These are phyloP conservation scores for Starmerella apis DNA, from an alignment of 805 yeast species.

Conservation along the genomic window DNA sequence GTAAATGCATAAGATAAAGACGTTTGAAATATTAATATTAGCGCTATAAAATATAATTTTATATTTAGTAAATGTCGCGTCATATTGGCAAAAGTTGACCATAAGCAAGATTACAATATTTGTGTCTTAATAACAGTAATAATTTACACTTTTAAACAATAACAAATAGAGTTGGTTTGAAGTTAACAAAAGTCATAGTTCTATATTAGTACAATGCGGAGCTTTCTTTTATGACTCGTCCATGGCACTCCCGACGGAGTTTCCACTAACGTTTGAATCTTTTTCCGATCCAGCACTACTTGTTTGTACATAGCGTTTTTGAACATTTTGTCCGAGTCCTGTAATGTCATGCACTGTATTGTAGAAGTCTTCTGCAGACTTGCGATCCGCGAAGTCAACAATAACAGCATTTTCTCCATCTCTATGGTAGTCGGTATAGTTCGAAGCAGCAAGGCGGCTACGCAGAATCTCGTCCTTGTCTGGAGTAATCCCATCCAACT, in stretches of 20 bases:
- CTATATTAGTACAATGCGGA: background rate
- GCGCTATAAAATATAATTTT: too few relatives aligned
- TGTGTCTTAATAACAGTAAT: too few relatives aligned
- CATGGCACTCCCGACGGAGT: background rate
- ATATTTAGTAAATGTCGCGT: too few relatives aligned
- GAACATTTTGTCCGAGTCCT: conserved; percentile 27
- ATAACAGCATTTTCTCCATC: conserved; percentile 18
- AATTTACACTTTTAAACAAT: too few relatives aligned
- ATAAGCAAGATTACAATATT: too few relatives aligned
- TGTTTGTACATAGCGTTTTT: conserved; percentile 26
- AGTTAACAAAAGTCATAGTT: too few relatives aligned
- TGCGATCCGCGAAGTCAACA: conserved; percentile 31
- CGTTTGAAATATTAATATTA: too few relatives aligned
- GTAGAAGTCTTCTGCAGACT: conserved; percentile 34
- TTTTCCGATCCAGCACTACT: background rate
- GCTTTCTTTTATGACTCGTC: conserved; percentile 3
- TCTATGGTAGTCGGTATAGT: conserved; percentile 20
- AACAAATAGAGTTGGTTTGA: too few relatives aligned
- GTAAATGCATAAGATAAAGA: too few relatives aligned
- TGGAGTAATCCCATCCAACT: conserved; percentile 29
- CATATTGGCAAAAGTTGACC: too few relatives aligned
- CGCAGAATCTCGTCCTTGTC: conserved; percentile 31
- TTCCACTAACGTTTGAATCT: background rate
- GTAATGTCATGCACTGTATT: conserved; percentile 25
- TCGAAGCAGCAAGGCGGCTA: conserved; percentile 26